A percentile compares a stretch with the other conserved stretches of the same genome.
These are phyloP conservation scores for Musa schizocarpa DNA, from an alignment of 176 grass and related monocot genomes.

Conservation along the genomic window DNA sequence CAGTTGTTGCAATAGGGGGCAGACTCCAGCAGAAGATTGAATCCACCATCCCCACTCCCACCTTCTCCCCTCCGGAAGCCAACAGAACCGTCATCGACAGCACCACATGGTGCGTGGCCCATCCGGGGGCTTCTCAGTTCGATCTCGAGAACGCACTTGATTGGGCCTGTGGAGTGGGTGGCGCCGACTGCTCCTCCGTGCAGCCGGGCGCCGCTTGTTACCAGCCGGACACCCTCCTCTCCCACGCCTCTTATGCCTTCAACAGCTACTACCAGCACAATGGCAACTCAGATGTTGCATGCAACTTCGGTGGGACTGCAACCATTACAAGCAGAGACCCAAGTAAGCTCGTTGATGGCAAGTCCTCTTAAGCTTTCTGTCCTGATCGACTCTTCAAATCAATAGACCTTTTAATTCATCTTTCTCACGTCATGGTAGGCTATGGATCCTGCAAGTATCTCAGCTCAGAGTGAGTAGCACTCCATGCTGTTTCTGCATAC, in stretches of 20 bases:
- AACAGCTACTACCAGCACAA: constrained; percentile 99
- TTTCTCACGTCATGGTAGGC: constrained; percentile 24
- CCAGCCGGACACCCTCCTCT: constrained; percentile 68
- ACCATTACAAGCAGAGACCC: constrained; percentile 59
- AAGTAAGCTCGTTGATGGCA: constrained; percentile 29
- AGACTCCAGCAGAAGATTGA: constrained; percentile 47
- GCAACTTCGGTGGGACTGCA: constrained; percentile 83
- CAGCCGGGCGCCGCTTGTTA: constrained; percentile 57
- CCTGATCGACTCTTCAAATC: too few relatives aligned
- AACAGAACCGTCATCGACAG: constrained; percentile 80
- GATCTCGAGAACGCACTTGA: constrained; percentile 84
- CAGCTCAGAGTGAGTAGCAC: constrained; percentile 55
- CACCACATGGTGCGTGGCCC: constrained; percentile 77
- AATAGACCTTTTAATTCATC: too few relatives aligned
- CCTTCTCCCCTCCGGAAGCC: constrained; percentile 63
- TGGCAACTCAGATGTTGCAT: constrained; percentile 80
- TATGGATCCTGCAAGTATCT: constrained; percentile 79
- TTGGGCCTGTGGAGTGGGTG: constrained; percentile 85
- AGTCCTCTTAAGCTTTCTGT: background rate
- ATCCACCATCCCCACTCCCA: constrained; percentile 39
- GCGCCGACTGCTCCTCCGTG: constrained; percentile 57
- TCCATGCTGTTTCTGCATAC: too few relatives aligned
- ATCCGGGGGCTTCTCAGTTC: constrained; percentile 52
- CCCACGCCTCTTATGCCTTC: constrained; percentile 90
- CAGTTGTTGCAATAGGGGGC: constrained; percentile 8